Base-by-base conservation (phyloP, 2,329 filamentous ascomycete genomes). In the Colletotrichum cuscutae region DNA sequence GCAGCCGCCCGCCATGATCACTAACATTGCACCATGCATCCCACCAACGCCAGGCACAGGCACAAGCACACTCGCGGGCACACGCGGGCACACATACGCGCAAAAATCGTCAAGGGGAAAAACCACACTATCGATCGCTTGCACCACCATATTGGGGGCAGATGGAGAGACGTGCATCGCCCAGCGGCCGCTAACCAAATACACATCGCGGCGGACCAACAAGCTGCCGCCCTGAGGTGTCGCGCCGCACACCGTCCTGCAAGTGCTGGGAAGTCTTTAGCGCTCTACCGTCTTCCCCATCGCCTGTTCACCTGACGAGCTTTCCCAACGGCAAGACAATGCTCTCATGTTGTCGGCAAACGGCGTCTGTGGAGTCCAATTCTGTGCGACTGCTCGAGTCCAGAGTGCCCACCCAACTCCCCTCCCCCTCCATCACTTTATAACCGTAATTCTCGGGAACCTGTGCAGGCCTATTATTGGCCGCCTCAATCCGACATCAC, bases 1-100 rank as follows among this genome's bases (percentile, higher is more conserved):
- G 60, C 65, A 72, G 66, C 70, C 70, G 53, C 65, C 67, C 61
- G 32, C 26, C 13, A 60, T 70, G 26, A 57, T 65, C n/a, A 70
- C 42, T 52, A 42, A 28, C 32, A 42, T 59, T 71, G 49, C 56
- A 54, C 60, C 52, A 62, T 62, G 60, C 60, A 46, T 35, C 58
- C 52, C 53, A 24, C 56, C 32, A 35, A 54, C 37, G 28, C 30
- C 49, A 32, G 58, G 57, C 57, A 57, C 32, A 26, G 37, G 24
- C 58, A 62, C 59, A 64, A 35, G 22, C 15, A 66, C 32, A 42
- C 37, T 42, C 37, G 37, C 37, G 37, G 13, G 37, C 32, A 35
- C 32, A 5, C 32, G 28, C 28, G 1, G 28, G 28, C 28, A 28
- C 28, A 28, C 28, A 42, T 42, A 42, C 13, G 12, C 13, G 42